A percentile compares a stretch with the other conserved stretches of the same genome.
Evolutionary conservation across 345 rosid species (phyloP).

Genomic region (Populus euphratica): DNA sequence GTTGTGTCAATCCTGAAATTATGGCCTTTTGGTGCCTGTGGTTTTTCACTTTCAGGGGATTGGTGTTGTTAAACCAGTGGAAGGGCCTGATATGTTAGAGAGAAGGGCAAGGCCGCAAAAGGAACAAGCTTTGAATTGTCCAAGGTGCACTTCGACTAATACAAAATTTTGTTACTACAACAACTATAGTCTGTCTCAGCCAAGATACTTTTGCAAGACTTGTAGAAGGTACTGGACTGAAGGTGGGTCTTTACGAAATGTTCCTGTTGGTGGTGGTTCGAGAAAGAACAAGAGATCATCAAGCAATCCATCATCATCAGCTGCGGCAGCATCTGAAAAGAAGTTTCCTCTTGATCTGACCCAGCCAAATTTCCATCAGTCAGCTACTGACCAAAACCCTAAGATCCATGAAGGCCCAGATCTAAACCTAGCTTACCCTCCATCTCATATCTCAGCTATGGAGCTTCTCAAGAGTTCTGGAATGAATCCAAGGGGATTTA

Average conservation of each 20-base stretch:
- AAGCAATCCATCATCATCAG: slow-evolving; percentile 18
- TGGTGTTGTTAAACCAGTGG: slow-evolving; percentile 36
- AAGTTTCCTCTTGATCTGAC: slow-evolving; percentile 22
- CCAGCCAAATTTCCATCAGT: slow-evolving; percentile 4
- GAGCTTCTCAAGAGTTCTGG: slow-evolving; percentile 23
- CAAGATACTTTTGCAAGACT: slow-evolving; percentile 55
- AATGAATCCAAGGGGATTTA: slow-evolving; percentile 25
- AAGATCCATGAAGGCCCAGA: slow-evolving; percentile 38
- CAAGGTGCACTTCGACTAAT: slow-evolving; percentile 50
- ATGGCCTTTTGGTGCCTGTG: slow-evolving; percentile 17
- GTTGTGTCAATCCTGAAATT: slow-evolving; percentile 24
- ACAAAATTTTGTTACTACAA: slow-evolving; percentile 61
- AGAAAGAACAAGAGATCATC: slow-evolving; percentile 52
- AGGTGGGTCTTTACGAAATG: slow-evolving; percentile 56
- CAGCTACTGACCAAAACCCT: slow-evolving; percentile 35
- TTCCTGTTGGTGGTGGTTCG: slow-evolving; percentile 62
- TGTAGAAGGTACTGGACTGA: slow-evolving; percentile 64
- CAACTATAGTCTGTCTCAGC: slow-evolving; percentile 59
- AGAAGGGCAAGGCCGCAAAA: slow-evolving; percentile 38
- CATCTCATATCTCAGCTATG: slow-evolving; percentile 21
- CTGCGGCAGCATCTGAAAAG: slow-evolving; percentile 12
- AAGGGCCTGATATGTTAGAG: slow-evolving; percentile 22
- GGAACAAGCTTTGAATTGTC: slow-evolving; percentile 48
- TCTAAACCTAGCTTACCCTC: slow-evolving; percentile 33
- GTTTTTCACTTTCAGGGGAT: slow-evolving; percentile 30